Evolutionary conservation across 805 yeast species (phyloP).

Genomic region (Debaryomyces prosopidis): DNA sequence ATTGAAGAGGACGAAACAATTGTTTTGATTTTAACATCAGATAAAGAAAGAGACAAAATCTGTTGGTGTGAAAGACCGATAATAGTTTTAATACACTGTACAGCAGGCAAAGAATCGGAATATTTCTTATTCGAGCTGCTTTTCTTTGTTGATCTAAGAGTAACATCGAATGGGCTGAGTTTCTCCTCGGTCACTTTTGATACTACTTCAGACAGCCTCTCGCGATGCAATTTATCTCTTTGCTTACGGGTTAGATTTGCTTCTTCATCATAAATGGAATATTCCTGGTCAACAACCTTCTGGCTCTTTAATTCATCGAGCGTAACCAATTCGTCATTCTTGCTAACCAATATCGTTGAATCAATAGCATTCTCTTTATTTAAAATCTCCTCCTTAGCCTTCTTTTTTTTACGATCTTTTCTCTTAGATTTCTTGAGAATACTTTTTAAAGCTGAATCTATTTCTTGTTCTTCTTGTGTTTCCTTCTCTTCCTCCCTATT

Average conservation of each 20-base stretch:
- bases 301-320: conserved; percentile 8
- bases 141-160: conserved; percentile 24
- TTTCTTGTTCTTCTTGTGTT: conserved; percentile 1
- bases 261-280: conserved; percentile 8
- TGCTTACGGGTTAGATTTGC: conserved; percentile 9
- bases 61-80: conserved; percentile 38
- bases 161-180: conserved; percentile 22
- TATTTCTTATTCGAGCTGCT: conserved; percentile 18
- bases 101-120: conserved; percentile 29
- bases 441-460: neutral
- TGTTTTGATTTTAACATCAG: conserved; percentile 41
- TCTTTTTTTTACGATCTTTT: neutral
- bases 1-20: conserved; percentile 30
- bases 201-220: neutral
- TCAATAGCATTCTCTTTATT: neutral
- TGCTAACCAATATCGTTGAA: conserved; percentile 1
- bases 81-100: conserved; percentile 35
- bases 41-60: conserved; percentile 26
- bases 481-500: neutral
- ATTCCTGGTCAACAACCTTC: conserved; percentile 3
- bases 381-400: neutral
- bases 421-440: neutral
- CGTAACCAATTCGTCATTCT: conserved; percentile 6
- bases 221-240: conserved; percentile 4
- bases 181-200: neutral